Base-by-base conservation (phyloP, 116 monocot genomes). In the Dioscorea cayenensis region DNA sequence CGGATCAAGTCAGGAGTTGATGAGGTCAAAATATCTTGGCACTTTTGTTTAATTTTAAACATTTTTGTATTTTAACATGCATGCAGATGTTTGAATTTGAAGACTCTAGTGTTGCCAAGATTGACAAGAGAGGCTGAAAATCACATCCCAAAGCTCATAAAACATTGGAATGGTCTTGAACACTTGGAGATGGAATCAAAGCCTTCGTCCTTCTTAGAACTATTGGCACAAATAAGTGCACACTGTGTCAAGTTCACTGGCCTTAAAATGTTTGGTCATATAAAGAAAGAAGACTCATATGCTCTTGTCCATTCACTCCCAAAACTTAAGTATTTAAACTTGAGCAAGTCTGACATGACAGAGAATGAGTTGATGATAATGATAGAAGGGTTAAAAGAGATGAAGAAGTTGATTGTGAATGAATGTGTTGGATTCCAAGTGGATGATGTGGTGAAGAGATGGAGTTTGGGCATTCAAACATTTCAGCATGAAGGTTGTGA, bases 191-290 rank as follows among this genome's bases (percentile, higher is more conserved):
- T 78, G 66, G 37, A 25, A 20, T 28, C 43, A 11, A 78, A 72
- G 67, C 78, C 78, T 27, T n/a, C 60, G 20, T 72, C 66, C 6
- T 78, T 78, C 67, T 13, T 60, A 14, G 61, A 78, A 20, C 55
- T 60, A 43, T 49, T 59, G 0, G 48, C 21, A 7, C 18, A 35
- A 32, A 72, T 81, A 51, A 49, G 72, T 25, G 7, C n/a, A 19
- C 61, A 72, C 63, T 76, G 76, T 29, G 51, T 32, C 43, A 66
- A 62, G 1, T 72, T 81, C 27, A 2, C n/a, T 7, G 36, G 29
- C 51, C 51, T 81, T 14, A 63, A 25, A 29, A 28, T 71, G 65
- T 27, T 6, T 6, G 71, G 66, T 27, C 10, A 18, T 0, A 36
- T 71, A 35, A 59, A 71, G 60, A 43, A 65, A 16, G 71, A 66